Base-by-base conservation (phyloP, 202 grass and related monocot species). In the Dendrocalamus latiflorus region DNA sequence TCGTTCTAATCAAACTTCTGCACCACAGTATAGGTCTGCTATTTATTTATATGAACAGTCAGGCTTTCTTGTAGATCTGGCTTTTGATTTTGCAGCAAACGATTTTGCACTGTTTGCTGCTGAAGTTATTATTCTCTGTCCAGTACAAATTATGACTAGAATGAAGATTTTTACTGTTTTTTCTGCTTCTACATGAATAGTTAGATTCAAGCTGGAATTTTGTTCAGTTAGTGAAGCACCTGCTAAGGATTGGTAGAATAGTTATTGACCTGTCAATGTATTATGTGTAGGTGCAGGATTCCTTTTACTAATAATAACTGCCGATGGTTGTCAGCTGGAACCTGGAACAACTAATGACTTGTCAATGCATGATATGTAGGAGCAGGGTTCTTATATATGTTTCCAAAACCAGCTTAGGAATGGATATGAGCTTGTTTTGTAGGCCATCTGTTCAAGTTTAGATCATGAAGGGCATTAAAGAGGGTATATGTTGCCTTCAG, bases 1-100 rank as follows among this genome's bases (percentile, higher is more conserved):
- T 90, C 93, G 96, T 77, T 99, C 96, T 87, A 99, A 99, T 84
- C 96, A 99, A 92, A 94, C 89, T 78, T 96, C 93, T 84, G 93
- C 96, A 70, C 96, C 96, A 24, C 89, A 99, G 77, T 99, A 99
- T 88, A 99, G 91, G 96, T 99, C 65, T 41, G 47, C 54, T 62
- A 25, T 88, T 84, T 64, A 14, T 76, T 71, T 21, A 65, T n/a
- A 63, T 76, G 59, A 59, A 53, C 4, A 65, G 8, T 41, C 49
- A 42, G n/a, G 7, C n/a, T 59, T 44, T 75, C 69, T 60, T 75
- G 51, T 76, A 58, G 24, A 37, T 75, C 62, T 75, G 37, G 20
- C 34, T 74, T 65, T 66, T 67, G 38, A 58, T n/a, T n/a, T n/a
- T n/a, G n/a, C n/a, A n/a, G n/a, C n/a, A n/a, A n/a, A n/a, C n/a